Evolutionary conservation across 1,284 basidiomycete species (phyloP).

Genomic region (Tetrapyrgos nigripes): DNA sequence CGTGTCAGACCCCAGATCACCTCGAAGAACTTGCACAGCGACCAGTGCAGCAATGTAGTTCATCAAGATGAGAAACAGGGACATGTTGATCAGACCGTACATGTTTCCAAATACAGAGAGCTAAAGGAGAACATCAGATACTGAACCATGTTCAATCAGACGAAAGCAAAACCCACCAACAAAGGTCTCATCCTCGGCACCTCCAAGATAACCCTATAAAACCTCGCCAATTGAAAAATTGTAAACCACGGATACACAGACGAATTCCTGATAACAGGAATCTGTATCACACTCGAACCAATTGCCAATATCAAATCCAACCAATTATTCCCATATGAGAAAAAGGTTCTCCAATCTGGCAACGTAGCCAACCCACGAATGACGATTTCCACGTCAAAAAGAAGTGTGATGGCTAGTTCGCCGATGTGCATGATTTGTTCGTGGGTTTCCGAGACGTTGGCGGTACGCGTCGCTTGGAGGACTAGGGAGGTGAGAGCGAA

Average conservation of each 20-base stretch:
- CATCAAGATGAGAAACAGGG: conserved; percentile 89
- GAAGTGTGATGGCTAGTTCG: conserved; percentile 83
- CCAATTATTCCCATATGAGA: conserved; percentile 71
- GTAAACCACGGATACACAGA: conserved; percentile 90
- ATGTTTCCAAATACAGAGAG: conserved; percentile 92
- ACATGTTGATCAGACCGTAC: conserved; percentile 93
- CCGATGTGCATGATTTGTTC: conserved; percentile 62
- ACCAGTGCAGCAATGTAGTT: conserved; percentile 90
- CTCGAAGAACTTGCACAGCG: conserved; percentile 78
- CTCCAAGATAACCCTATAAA: conserved; percentile 93
- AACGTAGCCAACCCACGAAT: conserved; percentile 77
- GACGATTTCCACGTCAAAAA: conserved; percentile 90
- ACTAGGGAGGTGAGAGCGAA: conserved; percentile 78
- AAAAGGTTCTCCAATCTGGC: conserved; percentile 87
- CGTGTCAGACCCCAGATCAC: conserved; percentile 67
- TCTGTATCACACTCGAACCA: conserved; percentile 83
- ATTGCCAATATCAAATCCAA: conserved; percentile 88
- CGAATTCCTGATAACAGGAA: conserved; percentile 78
- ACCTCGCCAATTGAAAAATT: conserved; percentile 86
- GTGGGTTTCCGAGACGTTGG: conserved; percentile 56
- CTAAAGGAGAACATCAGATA: conserved; percentile 44
- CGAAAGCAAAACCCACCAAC: conserved; percentile 54
- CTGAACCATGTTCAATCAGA: background rate
- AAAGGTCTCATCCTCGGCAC: conserved; percentile 87
- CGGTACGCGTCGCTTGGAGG: conserved; percentile 80